Evolutionary conservation across 1,284 basidiomycete species (phyloP).

Genomic region (Ganoderma sinense): DNA sequence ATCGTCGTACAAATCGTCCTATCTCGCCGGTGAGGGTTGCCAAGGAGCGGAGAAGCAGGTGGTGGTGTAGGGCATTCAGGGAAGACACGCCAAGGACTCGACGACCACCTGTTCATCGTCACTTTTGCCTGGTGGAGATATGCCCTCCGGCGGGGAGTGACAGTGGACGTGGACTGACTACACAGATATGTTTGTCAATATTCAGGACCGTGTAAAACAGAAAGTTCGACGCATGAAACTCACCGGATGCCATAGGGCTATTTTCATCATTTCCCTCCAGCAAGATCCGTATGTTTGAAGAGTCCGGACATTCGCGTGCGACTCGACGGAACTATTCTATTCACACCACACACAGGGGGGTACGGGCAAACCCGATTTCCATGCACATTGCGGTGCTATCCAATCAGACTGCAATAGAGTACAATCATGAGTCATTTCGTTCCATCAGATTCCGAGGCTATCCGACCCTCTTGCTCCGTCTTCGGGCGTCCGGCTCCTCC

Average conservation of each 20-base stretch:
- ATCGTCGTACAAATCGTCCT: background rate
- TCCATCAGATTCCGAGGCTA: constrained; percentile 4
- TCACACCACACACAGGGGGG: background rate
- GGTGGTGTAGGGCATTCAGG: background rate
- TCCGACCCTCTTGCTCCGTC: background rate
- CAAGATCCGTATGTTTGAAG: background rate
- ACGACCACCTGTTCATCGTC: background rate
- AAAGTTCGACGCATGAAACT: background rate
- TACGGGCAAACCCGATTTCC: background rate
- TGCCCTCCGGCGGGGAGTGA: background rate
- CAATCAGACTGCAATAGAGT: constrained; percentile 5
- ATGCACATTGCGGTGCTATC: background rate
- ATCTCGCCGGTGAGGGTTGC: background rate
- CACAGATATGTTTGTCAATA: background rate
- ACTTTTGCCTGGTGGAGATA: background rate
- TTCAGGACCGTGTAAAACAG: background rate
- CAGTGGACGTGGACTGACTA: background rate
- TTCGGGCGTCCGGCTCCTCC: background rate
- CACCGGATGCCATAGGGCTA: background rate
- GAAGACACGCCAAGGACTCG: background rate
- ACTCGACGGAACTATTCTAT: background rate
- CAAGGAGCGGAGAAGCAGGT: background rate
- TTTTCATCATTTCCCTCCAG: background rate
- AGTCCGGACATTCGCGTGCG: background rate
- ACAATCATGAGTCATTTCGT: background rate